Percentiles rank a stretch among this genome's conserved stretches.
Conservation (phyloP, 139 green algal genomes). For the Pleodorina starrii region DNA sequence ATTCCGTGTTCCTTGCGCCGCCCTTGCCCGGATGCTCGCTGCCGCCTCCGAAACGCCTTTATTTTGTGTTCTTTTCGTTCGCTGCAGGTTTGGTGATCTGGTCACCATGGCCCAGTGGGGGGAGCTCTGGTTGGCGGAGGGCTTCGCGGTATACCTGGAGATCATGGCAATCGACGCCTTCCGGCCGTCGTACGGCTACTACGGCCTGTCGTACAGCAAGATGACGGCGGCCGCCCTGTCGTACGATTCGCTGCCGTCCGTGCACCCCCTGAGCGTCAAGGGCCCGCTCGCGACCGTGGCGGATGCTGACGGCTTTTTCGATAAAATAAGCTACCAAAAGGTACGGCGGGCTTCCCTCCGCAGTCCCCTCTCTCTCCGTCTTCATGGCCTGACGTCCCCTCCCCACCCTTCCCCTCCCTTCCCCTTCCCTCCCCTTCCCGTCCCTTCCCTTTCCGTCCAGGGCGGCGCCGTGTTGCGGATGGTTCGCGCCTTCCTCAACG, state of each 20-base stretch:
- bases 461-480: conserved; percentile 90
- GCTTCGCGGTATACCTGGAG: conserved; percentile 91
- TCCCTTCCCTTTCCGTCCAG: too few relatives aligned
- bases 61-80: too few relatives aligned
- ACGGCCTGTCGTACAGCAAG: conserved; percentile 58
- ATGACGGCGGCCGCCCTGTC: conserved; percentile 47
- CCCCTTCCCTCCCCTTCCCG: too few relatives aligned
- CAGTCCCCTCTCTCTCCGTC: too few relatives aligned
- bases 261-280: conserved; percentile 55
- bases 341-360: background rate
- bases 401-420: too few relatives aligned
- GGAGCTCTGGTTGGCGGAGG: conserved; percentile 96
- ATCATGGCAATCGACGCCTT: conserved; percentile 55
- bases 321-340: conserved; percentile 67
- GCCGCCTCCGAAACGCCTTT: too few relatives aligned
- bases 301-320: conserved; percentile 77
- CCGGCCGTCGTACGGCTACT: conserved; percentile 51
- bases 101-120: conserved; percentile 90
- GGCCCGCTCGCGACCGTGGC: conserved; percentile 57
- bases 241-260: conserved; percentile 49
- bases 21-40: too few relatives aligned
- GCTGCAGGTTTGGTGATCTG: conserved; percentile 80
- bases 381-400: too few relatives aligned
- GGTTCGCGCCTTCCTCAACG: conserved; percentile 84
- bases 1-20: too few relatives aligned